phyloP scores from a whole-genome alignment of 2,329 filamentous ascomycete genomes.

The Cytospora piceae region DNA sequence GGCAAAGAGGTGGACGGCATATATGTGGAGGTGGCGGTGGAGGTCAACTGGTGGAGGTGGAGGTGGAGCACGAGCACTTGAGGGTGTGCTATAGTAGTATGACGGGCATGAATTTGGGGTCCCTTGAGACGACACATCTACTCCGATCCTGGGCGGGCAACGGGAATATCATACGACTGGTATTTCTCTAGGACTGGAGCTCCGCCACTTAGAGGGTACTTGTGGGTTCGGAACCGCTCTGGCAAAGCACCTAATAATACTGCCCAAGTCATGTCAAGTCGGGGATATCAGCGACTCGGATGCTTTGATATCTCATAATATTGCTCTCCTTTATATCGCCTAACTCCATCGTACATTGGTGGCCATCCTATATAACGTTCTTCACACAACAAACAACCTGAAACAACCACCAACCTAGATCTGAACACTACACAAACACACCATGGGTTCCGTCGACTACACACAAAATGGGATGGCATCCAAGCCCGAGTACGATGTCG shows the following conservation, averaged over 20 bases:
- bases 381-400: neutral
- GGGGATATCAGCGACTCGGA: neutral
- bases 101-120: no score
- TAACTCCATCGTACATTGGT: neutral
- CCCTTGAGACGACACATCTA: no score
- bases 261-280: neutral
- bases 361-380: neutral
- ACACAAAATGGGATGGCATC: neutral
- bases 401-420: neutral
- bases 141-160: neutral
- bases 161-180: neutral
- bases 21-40: slow-evolving; percentile 6
- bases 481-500: slow-evolving; percentile 1
- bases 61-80: neutral
- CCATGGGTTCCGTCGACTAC: slow-evolving; percentile 8
- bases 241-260: neutral
- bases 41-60: slow-evolving; percentile 1
- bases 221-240: no score
- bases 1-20: neutral
- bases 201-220: neutral
- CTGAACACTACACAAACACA: neutral
- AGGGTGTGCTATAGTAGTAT: no score
- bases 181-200: neutral
- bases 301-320: neutral
- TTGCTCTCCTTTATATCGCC: neutral